Base-by-base conservation (phyloP, 2,329 filamentous ascomycete genomes). In the Curvularia verruculosa region DNA sequence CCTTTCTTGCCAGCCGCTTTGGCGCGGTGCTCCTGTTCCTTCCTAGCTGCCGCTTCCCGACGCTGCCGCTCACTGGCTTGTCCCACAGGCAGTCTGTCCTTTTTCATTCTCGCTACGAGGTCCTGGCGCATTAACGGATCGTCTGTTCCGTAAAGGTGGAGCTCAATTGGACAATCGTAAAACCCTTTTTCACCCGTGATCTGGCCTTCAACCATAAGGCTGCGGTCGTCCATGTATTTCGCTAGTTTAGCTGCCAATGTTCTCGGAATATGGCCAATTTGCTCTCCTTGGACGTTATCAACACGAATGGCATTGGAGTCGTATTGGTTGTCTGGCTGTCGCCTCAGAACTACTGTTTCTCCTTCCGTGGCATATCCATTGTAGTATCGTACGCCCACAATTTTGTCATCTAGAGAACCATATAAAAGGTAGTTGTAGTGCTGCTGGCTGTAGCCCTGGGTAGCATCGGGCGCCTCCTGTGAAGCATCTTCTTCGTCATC, bases 201-300 rank as follows among this genome's bases (percentile, higher is more conserved):
- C 15, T 84, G 78, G 1, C 86, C 90, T 72, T 96, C 92, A 6
- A 93, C 72, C 1, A 84, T 70, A 8, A 95, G 78, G 83, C 83
- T 50, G 23, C 68, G 62, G 34, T 68, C 65, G 49, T 77, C 75
- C 70, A 96, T 82, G 70, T 91, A 92, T 1, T 83, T 84, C 0
- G 90, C 87, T 51, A 96, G 78, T 74, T 90, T 94, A n/a, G 81
- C 78, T 0, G 87, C 91, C 21, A 91, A 70, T 1, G 77, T 80
- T 12, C 85, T 81, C 6, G 90, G 89, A 39, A 96, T 80, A 75
- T 96, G 91, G 0, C 92, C 92, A 65, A 96, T 90, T 68, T 96
- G 91, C 7, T 76, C 73, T 15, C 86, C 84, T 69, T 89, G 84
- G 13, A 93, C 90, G 73, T 95, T 96, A 66, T 90, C 83, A 1